Evolutionary conservation across 805 yeast species (phyloP), one percentile per base, ranked within the genome.

Genomic region (Candida methanosorbosa): DNA sequence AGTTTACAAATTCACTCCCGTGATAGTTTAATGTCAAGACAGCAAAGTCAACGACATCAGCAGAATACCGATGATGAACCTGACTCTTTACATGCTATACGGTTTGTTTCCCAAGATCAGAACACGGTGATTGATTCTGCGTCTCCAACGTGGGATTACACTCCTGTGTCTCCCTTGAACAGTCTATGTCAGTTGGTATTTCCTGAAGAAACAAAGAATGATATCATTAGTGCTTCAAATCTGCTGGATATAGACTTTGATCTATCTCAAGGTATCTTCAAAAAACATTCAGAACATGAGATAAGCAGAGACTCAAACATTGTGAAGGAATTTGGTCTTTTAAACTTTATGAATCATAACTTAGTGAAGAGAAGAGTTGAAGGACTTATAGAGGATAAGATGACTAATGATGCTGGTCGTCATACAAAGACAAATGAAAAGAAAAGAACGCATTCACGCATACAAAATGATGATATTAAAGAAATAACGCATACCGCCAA

Each of bases 321-420:
- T 11, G 50, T 54, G 9, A 45, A 48, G 13, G 40, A 43, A 19
- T 44, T 30, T 40, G 56, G 57, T 8, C 38, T 54, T 13, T 35
- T 44, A 35, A 41, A 41, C n/a, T 27, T 51, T 27, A 45, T 54
- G 56, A 49, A 54, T 35, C 43, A 46, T 17, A 46, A 44, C 24
- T 25, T 54, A 16, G 39, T 41, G 32, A 44, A 43, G 13, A 38
- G 54, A 29, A 45, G 36, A 34, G 25, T 38, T 1, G 40, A 40
- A n/a, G n/a, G n/a, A n/a, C n/a, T n/a, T n/a, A n/a, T n/a, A 14
- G 17, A 20, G 21, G 18, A 29, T 31, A 29, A n/a, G 12, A 29
- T 23, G 14, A 16, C 24, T 13, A 3, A 18, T 2, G 19, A 5
- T 15, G 9, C n/a, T 16, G 17, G 12, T 8, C 16, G 17, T 12